Base-by-base conservation (phyloP, 2,329 filamentous ascomycete genomes). In the Microdochium trichocladiopsis region DNA sequence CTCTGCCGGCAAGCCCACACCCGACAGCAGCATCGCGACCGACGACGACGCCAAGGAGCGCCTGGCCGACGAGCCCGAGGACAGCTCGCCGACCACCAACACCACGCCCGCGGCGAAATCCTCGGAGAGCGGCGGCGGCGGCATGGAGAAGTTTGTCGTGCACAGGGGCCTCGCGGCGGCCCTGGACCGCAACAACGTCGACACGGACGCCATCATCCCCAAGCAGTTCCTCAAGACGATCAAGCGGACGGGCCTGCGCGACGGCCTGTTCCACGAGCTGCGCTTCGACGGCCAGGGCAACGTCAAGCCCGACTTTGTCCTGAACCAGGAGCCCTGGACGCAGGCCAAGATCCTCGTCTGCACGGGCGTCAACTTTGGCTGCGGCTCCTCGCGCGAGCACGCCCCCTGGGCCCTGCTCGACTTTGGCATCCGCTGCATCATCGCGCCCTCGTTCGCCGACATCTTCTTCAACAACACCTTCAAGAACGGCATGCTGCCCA, bases 381-480 rank as follows among this genome's bases (percentile, higher is more conserved):
- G 94, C 63, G 94, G 94, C 60, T 88, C 83, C 63, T 93, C 87
- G 25, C 86, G 94, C 66, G 94, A 97, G 72, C 94, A 97, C 74
- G 94, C 94, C 2, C 94, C 94, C 1, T 97, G 94, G 94, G 93
- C 94, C 5, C 81, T 97, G 23, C 84, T 95, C 53, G 94, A 97
- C 72, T 97, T 97, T 62, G 94, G 94, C 60, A 96, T 99, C 74
- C 90, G 87, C 67, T 93, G 87, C 68, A 80, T 97, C 63, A 95
- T 97, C 61, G 94, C 93, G 1, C 90, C 90, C 1, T 92, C 88
- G 1, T 83, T 80, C 56, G 75, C 61, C 53, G 90, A 95, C 66
- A 99, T 99, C 70, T 96, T 96, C 83, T 95, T 93, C 83, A 96
- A 96, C 83, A 99, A 99, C 78, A 94, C 88, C n/a, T 97, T 96